phyloP scores from a whole-genome alignment of 441 rosid genomes.

The Metrosideros polymorpha region DNA sequence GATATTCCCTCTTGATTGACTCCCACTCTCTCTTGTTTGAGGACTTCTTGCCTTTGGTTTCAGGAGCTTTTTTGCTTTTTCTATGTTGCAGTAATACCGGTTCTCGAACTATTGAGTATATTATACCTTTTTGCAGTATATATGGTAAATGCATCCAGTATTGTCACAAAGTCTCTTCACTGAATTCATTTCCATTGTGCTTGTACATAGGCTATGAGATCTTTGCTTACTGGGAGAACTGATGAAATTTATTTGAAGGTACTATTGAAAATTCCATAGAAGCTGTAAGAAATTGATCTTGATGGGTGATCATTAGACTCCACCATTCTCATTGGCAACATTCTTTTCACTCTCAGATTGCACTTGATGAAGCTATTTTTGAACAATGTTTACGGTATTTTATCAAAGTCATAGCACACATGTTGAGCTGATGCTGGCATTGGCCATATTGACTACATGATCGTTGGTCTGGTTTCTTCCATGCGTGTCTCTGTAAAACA shows the following conservation, averaged over 20 bases:
- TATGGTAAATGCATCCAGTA: background rate
- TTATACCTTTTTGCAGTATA: background rate
- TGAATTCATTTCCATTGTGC: background rate
- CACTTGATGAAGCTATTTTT: background rate
- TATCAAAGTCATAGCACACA: background rate
- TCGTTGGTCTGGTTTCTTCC: background rate
- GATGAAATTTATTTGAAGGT: background rate
- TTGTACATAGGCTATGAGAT: background rate
- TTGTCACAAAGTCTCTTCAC: background rate
- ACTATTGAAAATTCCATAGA: background rate
- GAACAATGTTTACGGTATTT: background rate
- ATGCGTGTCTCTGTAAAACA: background rate
- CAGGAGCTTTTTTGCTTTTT: background rate
- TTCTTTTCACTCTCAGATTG: background rate
- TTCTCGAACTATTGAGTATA: background rate
- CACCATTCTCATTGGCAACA: background rate
- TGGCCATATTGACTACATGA: background rate
- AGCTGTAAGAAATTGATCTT: background rate
- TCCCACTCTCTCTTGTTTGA: slow-evolving; percentile 13
- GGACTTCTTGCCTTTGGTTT: slow-evolving; percentile 5
- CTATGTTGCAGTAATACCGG: background rate
- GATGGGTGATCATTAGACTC: background rate
- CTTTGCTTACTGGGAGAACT: background rate
- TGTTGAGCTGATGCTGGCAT: background rate
- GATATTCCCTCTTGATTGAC: slow-evolving; percentile 32